phyloP scores from a whole-genome alignment of 1,284 basidiomycete species.

The Cryptococcus jaspeensis region DNA sequence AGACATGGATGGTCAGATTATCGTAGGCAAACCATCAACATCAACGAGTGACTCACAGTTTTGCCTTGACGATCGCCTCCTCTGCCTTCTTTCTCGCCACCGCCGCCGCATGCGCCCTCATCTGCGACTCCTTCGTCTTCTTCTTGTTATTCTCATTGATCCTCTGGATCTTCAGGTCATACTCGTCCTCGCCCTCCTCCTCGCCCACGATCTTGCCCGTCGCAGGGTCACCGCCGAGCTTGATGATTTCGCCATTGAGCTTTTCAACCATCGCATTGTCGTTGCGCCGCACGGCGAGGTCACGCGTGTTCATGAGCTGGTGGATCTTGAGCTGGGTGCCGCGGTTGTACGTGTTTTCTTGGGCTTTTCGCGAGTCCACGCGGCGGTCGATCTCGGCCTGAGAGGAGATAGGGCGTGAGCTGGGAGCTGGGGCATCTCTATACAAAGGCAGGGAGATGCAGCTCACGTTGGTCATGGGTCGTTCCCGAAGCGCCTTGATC shows the following conservation, averaged over 20 bases:
- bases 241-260: slow-evolving; percentile 65
- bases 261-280: slow-evolving; percentile 62
- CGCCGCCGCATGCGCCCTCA: slow-evolving; percentile 69
- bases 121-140: slow-evolving; percentile 73
- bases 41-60: slow-evolving; percentile 19
- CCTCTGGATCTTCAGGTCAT: slow-evolving; percentile 63
- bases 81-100: slow-evolving; percentile 63
- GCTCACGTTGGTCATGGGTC: slow-evolving; percentile 72
- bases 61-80: slow-evolving; percentile 42
- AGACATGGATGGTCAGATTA: neutral
- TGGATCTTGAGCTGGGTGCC: slow-evolving; percentile 51
- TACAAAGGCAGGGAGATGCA: neutral
- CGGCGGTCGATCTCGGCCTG: slow-evolving; percentile 65
- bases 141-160: slow-evolving; percentile 86
- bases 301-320: slow-evolving; percentile 58
- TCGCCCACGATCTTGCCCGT: slow-evolving; percentile 1
- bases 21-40: too few relatives aligned
- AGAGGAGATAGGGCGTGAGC: slow-evolving; percentile 45
- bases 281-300: slow-evolving; percentile 67
- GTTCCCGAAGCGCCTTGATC: slow-evolving; percentile 60
- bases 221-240: slow-evolving; percentile 52
- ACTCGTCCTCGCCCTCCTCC: slow-evolving; percentile 42
- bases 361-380: slow-evolving; percentile 54
- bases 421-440: neutral
- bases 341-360: slow-evolving; percentile 28